These are phyloP conservation scores for Gymnopus androsaceus DNA, from an alignment of 1,284 basidiomycete genomes.

Conservation along the genomic window DNA sequence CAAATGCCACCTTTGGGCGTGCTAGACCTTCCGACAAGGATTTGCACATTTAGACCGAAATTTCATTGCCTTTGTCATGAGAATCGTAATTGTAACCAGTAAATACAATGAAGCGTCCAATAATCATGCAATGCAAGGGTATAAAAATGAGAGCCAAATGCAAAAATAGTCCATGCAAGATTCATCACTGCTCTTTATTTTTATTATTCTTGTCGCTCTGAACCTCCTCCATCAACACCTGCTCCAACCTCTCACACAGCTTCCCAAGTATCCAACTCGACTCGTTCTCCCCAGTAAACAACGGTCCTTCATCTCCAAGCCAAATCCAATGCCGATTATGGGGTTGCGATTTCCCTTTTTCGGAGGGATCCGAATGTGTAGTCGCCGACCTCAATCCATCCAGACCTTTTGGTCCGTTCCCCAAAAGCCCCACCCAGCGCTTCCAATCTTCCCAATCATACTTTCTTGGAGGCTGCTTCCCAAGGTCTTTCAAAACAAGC, in stretches of 20 bases:
- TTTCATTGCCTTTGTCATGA: too few relatives aligned
- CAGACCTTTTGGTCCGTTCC: constrained; percentile 8
- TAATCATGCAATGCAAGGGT: too few relatives aligned
- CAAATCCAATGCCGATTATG: constrained; percentile 32
- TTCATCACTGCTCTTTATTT: too few relatives aligned
- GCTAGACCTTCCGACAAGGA: too few relatives aligned
- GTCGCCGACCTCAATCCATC: not conserved
- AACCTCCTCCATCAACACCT: constrained; percentile 21
- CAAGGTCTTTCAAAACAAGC: constrained; percentile 30
- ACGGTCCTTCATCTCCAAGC: constrained; percentile 39
- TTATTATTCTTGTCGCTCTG: not conserved
- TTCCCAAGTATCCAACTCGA: constrained; percentile 38
- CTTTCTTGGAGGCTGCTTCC: constrained; percentile 24
- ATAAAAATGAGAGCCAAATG: too few relatives aligned
- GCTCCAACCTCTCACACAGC: constrained; percentile 34
- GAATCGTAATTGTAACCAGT: too few relatives aligned
- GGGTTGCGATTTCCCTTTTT: not conserved
- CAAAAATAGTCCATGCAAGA: too few relatives aligned
- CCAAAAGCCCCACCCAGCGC: constrained; percentile 30
- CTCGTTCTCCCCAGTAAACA: constrained; percentile 37
- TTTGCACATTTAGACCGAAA: too few relatives aligned
- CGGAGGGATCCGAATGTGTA: too few relatives aligned
- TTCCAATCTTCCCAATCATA: constrained; percentile 39
- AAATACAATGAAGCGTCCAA: too few relatives aligned
- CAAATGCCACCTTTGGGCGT: too few relatives aligned